A percentile compares a stretch with the other conserved stretches of the same genome.
Evolutionary conservation across 345 rosid species (phyloP).

Genomic region (Arabis hirsuta): DNA sequence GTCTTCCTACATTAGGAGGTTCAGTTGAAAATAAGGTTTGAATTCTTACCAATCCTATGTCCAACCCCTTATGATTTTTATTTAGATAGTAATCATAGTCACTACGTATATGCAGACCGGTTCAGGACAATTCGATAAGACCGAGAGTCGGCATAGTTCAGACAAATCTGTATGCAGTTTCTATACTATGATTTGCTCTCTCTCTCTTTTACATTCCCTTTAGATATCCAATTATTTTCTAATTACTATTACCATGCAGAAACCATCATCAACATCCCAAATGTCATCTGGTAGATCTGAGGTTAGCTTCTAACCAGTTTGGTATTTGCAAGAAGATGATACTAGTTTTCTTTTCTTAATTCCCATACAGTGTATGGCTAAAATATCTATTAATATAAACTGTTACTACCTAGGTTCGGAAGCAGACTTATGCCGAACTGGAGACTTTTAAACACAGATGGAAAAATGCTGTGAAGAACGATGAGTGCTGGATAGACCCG

Average conservation of each 20-base stretch:
- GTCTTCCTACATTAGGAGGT: constrained; percentile 74
- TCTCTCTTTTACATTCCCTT: neutral
- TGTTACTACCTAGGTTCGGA: constrained; percentile 49
- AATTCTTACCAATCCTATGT: constrained; percentile 7
- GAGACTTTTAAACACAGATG: constrained; percentile 71
- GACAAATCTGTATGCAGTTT: constrained; percentile 44
- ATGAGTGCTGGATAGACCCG: constrained; percentile 66
- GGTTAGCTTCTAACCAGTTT: constrained; percentile 46
- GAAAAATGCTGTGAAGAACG: constrained; percentile 64
- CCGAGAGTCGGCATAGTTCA: constrained; percentile 29
- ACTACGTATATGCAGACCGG: constrained; percentile 37
- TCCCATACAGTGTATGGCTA: neutral
- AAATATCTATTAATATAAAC: constrained; percentile 16
- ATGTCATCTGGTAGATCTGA: constrained; percentile 51
- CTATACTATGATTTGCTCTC: neutral
- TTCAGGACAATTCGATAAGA: constrained; percentile 22
- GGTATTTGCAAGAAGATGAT: neutral
- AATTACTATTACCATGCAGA: constrained; percentile 28
- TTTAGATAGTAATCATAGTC: constrained; percentile 10
- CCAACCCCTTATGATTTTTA: neutral
- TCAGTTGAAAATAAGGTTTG: constrained; percentile 48
- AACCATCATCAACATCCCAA: constrained; percentile 32
- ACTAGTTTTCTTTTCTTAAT: constrained; percentile 1
- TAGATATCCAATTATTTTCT: neutral
- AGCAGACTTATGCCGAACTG: constrained; percentile 51